Base-by-base conservation (phyloP, 768 basidiomycete species). In the Naganishia randhawae region DNA sequence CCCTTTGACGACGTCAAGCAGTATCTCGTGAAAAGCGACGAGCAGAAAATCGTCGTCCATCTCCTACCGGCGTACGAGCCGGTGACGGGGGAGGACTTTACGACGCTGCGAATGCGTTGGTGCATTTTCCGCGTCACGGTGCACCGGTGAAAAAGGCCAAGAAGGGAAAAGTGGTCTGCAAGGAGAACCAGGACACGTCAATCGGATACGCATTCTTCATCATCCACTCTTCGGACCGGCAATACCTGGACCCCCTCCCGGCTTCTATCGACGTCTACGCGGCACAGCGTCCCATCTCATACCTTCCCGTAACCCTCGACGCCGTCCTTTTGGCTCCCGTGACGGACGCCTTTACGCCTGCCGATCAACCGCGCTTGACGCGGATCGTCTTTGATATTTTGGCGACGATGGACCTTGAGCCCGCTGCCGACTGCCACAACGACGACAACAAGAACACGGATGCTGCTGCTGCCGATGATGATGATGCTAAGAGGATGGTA, bases 191-290 rank as follows among this genome's bases (percentile, higher is more conserved):
- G 7, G 19, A 3, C 3, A 48, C 45, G 4, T 48, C 45, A 3
- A 13, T 61, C 22, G n/a, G 29, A n/a, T 61, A 61, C 39, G 45
- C 45, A 7, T 29, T 61, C 37, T 61, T 39, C 57, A 35, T 61
- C 22, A 22, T 61, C 17, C 57, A 41, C 37, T 25, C 57, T 39
- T 39, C 37, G 14, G 33, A 35, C 2, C 16, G 19, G 3, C 57
- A 61, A 61, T 10, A 8, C 22, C 7, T 39, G 33, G n/a, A n/a
- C 7, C 10, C 22, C 27, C 37, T 61, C 11, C 57, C 57, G 2
- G 3, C 37, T 3, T 41, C 39, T 3, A 61, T 61, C 22, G 39
- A 42, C 22, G 35, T 9, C 16, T 61, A 61, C 39, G 45, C 45
- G 7, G n/a, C 45, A 48, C n/a, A 22, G n/a, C 35, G 25, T 22